These are phyloP conservation scores for Chlamydomonas sphaeroides DNA, from an alignment of 139 green algal species.

Conservation along the genomic window DNA sequence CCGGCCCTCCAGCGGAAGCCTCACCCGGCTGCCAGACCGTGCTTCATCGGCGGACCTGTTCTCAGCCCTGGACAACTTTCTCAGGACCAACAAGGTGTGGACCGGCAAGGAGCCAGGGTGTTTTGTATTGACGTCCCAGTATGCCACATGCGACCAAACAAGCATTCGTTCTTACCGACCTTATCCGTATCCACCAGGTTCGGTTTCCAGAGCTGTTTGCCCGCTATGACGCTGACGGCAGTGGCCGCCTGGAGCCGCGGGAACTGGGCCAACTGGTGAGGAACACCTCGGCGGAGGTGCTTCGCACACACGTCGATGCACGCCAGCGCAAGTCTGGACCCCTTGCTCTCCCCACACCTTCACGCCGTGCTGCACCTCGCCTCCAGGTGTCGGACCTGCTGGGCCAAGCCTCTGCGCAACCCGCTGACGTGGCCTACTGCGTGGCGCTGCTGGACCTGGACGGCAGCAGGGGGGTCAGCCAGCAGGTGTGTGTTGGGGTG, in stretches of 20 bases:
- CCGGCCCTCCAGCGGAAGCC: background rate
- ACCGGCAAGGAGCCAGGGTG: background rate
- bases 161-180: too few species aligned
- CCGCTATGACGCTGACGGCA: constrained; percentile 54
- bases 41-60: constrained; percentile 51
- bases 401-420: background rate
- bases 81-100: constrained; percentile 20
- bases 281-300: too few species aligned
- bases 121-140: too few species aligned
- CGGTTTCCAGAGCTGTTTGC: constrained; percentile 54
- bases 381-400: constrained; percentile 43
- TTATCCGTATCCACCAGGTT: too few species aligned
- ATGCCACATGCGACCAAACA: too few species aligned
- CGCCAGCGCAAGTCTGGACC: too few species aligned
- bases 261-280: constrained; percentile 56
- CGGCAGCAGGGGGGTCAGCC: constrained; percentile 25
- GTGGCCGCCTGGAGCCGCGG: constrained; percentile 38
- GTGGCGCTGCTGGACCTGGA: constrained; percentile 53
- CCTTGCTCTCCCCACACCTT: too few species aligned
- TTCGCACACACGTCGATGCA: too few species aligned
- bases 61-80: constrained; percentile 48
- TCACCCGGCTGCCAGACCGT: background rate
- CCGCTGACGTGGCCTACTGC: constrained; percentile 43
- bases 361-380: too few species aligned
- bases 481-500: constrained; percentile 30